Conservation (phyloP, 805 yeast species). For the Clavispora carvajalis region DNA sequence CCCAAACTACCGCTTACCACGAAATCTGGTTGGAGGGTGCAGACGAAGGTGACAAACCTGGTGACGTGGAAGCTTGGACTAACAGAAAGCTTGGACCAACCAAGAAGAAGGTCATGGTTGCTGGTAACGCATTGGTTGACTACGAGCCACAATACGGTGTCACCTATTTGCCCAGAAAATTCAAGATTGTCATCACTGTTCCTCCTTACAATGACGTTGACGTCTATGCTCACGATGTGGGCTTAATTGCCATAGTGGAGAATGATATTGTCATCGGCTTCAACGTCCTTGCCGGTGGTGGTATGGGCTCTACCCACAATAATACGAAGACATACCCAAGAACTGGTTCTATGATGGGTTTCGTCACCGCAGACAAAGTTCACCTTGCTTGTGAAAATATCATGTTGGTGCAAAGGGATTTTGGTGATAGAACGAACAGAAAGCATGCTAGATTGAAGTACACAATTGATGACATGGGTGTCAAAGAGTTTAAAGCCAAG, state of each 20-base stretch:
- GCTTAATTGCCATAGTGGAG: slow-evolving; percentile 80
- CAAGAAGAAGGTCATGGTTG: slow-evolving; percentile 75
- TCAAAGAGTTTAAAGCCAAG: slow-evolving; percentile 69
- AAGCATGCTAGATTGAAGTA: slow-evolving; percentile 97
- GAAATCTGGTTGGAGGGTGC: slow-evolving; percentile 93
- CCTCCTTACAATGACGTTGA: slow-evolving; percentile 97
- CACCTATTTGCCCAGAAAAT: slow-evolving; percentile 89
- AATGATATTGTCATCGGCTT: slow-evolving; percentile 66
- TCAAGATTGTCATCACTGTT: slow-evolving; percentile 88
- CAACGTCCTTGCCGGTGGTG: slow-evolving; percentile 93
- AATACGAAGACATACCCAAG: slow-evolving; percentile 95
- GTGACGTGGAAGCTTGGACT: slow-evolving; percentile 61
- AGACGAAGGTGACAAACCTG: slow-evolving; percentile 64
- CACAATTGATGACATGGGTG: slow-evolving; percentile 92
- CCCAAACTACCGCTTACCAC: slow-evolving; percentile 91
- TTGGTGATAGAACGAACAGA: slow-evolving; percentile 93
- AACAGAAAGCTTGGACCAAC: slow-evolving; percentile 69
- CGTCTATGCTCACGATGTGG: slow-evolving; percentile 93
- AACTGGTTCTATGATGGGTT: slow-evolving; percentile 86
- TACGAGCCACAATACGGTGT: slow-evolving; percentile 86
- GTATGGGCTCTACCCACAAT: slow-evolving; percentile 98
- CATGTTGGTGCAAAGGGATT: slow-evolving; percentile 90
- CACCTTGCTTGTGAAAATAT: slow-evolving; percentile 82
- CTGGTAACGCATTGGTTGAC: slow-evolving; percentile 78
- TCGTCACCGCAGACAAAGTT: slow-evolving; percentile 59